Percentiles rank a stretch among this genome's conserved stretches.
These are phyloP conservation scores for Ascochyta clinopodiicola DNA, from an alignment of 2,329 filamentous ascomycete species.

Conservation along the genomic window DNA sequence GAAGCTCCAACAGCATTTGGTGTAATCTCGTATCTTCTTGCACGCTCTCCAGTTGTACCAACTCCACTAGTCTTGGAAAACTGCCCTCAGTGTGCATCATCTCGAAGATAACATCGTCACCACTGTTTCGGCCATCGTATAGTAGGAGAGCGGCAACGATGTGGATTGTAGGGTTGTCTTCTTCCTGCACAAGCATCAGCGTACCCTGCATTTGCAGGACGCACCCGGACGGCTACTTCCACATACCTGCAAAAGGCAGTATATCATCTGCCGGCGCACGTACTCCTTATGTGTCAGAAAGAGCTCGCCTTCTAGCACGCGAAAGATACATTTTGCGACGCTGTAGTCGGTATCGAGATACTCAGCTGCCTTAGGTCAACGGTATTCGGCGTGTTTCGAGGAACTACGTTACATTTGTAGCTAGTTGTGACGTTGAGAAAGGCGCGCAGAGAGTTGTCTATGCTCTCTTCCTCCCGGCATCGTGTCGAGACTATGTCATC, in stretches of 20 bases:
- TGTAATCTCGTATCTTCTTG: slow-evolving; percentile 76
- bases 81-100: slow-evolving; percentile 87
- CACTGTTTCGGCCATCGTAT: slow-evolving; percentile 81
- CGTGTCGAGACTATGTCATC: slow-evolving; percentile 67
- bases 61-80: slow-evolving; percentile 81
- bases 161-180: slow-evolving; percentile 80
- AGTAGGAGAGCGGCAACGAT: slow-evolving; percentile 83
- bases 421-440: slow-evolving; percentile 81
- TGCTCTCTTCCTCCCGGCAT: slow-evolving; percentile 67
- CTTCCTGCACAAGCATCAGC: slow-evolving; percentile 68
- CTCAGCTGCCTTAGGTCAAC: slow-evolving; percentile 60
- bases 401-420: slow-evolving; percentile 64
- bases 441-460: slow-evolving; percentile 84
- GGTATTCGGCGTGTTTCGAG: background rate
- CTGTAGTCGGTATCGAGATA: slow-evolving; percentile 80
- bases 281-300: slow-evolving; percentile 81
- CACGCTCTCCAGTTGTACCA: slow-evolving; percentile 70
- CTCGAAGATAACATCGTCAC: slow-evolving; percentile 77
- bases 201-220: background rate
- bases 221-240: background rate
- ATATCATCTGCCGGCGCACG: slow-evolving; percentile 89
- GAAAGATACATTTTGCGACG: slow-evolving; percentile 78
- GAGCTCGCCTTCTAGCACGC: slow-evolving; percentile 75
- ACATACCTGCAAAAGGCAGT: slow-evolving; percentile 76
- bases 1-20: slow-evolving; percentile 80